These are phyloP conservation scores for Didymella segeticola DNA, from an alignment of 2,329 filamentous ascomycete genomes.

Conservation along the genomic window DNA sequence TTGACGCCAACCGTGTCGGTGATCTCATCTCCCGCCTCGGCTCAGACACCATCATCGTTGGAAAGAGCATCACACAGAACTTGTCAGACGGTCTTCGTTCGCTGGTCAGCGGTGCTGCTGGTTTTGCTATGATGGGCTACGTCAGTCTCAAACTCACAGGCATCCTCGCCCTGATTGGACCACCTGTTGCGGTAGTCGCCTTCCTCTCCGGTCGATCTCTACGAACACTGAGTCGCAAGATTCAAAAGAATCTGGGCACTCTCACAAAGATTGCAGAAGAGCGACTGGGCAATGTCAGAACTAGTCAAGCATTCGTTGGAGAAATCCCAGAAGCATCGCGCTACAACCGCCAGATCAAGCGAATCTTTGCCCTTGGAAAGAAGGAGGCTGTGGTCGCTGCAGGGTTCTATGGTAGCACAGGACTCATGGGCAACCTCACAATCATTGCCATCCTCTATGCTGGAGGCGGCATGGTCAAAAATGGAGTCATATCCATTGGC, in stretches of 20 bases:
- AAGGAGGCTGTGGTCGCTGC: conserved; percentile 87
- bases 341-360: conserved; percentile 91
- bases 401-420: conserved; percentile 85
- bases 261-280: conserved; percentile 98
- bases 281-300: conserved; percentile 94
- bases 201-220: conserved; percentile 92
- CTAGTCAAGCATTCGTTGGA: conserved; percentile 93
- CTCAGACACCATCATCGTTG: conserved; percentile 96
- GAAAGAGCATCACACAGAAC: conserved; percentile 98
- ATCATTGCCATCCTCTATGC: conserved; percentile 89
- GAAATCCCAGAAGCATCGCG: conserved; percentile 88
- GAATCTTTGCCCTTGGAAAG: conserved; percentile 88
- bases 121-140: conserved; percentile 94
- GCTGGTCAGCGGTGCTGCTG: conserved; percentile 86
- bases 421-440: conserved; percentile 95
- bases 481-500: conserved; percentile 84
- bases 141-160: conserved; percentile 90
- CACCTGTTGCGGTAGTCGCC: conserved; percentile 86
- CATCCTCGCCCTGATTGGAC: conserved; percentile 84
- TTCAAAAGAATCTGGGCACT: conserved; percentile 91
- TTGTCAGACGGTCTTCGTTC: conserved; percentile 93
- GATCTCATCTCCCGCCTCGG: conserved; percentile 95
- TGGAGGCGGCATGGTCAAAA: conserved; percentile 87
- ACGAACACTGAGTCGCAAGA: conserved; percentile 86
- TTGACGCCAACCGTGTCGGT: conserved; percentile 95